Percentiles rank a stretch among this genome's conserved stretches.
Evolutionary conservation across 495 filamentous ascomycete species (phyloP).

Genomic region (Lentithecium fluviatile): DNA sequence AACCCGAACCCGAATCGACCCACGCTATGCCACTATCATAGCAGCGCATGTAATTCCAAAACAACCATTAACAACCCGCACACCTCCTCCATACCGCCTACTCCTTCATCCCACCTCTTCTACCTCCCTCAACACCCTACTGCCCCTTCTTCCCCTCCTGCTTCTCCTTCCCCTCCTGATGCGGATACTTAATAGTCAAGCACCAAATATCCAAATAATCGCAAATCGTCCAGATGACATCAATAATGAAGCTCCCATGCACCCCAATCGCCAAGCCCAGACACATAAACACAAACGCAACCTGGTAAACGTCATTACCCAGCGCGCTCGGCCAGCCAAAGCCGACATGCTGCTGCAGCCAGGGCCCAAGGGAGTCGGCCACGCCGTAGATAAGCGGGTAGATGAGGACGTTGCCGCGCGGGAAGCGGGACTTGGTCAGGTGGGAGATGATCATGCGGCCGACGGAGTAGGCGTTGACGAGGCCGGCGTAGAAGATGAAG

Average conservation of each 20-base stretch:
- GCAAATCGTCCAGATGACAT: slow-evolving; percentile 95
- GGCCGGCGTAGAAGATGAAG: slow-evolving; percentile 79
- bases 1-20: too few relatives aligned
- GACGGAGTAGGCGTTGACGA: slow-evolving; percentile 90
- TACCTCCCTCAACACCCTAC: background rate
- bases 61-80: too few relatives aligned
- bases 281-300: slow-evolving; percentile 81
- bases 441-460: slow-evolving; percentile 94
- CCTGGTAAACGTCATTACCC: slow-evolving; percentile 71
- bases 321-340: slow-evolving; percentile 78
- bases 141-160: slow-evolving; percentile 10
- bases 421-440: slow-evolving; percentile 78
- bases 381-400: slow-evolving; percentile 68
- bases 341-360: slow-evolving; percentile 56
- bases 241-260: slow-evolving; percentile 93
- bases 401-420: slow-evolving; percentile 79
- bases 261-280: slow-evolving; percentile 78
- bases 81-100: background rate
- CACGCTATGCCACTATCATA: too few relatives aligned
- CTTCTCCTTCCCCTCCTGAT: slow-evolving; percentile 4
- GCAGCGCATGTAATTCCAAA: too few relatives aligned
- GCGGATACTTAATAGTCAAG: slow-evolving; percentile 84
- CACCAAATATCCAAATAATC: slow-evolving; percentile 99
- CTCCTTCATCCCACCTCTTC: background rate
- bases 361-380: slow-evolving; percentile 72